Percentiles rank a stretch among this genome's conserved stretches.
Conservation (phyloP, 2,329 filamentous ascomycete species). For the Alternaria ventricosa region DNA sequence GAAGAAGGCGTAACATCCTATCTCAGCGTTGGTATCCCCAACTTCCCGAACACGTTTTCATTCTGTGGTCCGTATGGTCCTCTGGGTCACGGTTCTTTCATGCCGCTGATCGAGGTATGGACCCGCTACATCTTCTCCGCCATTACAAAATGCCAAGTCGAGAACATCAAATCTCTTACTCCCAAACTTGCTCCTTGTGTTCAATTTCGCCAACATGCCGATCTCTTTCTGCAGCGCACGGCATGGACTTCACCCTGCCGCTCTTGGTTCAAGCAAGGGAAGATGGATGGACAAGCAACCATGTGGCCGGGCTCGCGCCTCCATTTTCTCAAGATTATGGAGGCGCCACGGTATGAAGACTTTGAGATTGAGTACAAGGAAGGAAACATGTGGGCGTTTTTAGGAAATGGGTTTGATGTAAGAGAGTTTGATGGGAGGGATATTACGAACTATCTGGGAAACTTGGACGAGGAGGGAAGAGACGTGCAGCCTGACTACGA, state of each 20-base stretch:
- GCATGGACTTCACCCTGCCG: constrained; percentile 34
- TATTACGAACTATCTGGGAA: constrained; percentile 55
- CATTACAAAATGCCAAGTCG: constrained; percentile 32
- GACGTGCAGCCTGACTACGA: constrained; percentile 53
- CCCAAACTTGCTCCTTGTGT: constrained; percentile 18
- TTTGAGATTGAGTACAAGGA: constrained; percentile 27
- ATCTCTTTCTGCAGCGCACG: constrained; percentile 32
- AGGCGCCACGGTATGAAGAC: constrained; percentile 29
- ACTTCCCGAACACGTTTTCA: constrained; percentile 54
- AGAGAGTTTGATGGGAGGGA: constrained; percentile 57
- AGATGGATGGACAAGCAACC: constrained; percentile 27
- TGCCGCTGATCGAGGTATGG: constrained; percentile 35
- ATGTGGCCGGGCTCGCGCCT: constrained; percentile 31
- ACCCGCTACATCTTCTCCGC: constrained; percentile 30
- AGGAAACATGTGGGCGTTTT: constrained; percentile 29
- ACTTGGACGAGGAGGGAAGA: constrained; percentile 44
- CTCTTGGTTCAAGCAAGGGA: constrained; percentile 34
- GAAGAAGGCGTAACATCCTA: constrained; percentile 49
- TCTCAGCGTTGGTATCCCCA: constrained; percentile 50
- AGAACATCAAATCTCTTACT: constrained; percentile 28
- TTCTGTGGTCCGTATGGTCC: constrained; percentile 48
- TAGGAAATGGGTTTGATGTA: constrained; percentile 49
- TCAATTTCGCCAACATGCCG: constrained; percentile 30
- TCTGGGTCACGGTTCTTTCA: constrained; percentile 29
- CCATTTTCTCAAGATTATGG: constrained; percentile 33